Evolutionary conservation across 2,329 filamentous ascomycete genomes (phyloP).

Genomic region (Calonectria pteridis): DNA sequence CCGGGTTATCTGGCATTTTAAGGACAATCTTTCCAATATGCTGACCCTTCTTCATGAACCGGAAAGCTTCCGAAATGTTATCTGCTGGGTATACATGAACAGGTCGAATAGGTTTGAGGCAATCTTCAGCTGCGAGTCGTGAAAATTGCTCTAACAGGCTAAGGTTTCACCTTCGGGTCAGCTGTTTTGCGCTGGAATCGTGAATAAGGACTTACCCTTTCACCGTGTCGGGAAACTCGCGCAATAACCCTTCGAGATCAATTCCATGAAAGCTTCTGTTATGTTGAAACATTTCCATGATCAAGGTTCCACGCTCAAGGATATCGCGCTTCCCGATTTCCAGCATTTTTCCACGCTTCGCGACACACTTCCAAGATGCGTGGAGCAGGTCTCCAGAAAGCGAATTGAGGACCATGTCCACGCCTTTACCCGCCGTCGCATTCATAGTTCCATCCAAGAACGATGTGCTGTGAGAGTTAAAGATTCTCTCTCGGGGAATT

Average conservation of each 20-base stretch:
- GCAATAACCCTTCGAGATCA: not conserved
- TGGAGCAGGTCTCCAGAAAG: slow-evolving; percentile 46
- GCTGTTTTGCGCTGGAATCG: no score
- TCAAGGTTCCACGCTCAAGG: slow-evolving; percentile 10
- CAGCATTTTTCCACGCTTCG: slow-evolving; percentile 49
- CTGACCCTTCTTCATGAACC: slow-evolving; percentile 54
- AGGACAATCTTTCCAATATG: slow-evolving; percentile 57
- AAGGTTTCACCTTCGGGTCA: not conserved
- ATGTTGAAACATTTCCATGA: slow-evolving; percentile 26
- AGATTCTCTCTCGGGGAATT: slow-evolving; percentile 48
- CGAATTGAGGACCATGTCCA: slow-evolving; percentile 52
- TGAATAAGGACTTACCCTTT: not conserved
- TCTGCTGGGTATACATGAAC: slow-evolving; percentile 36
- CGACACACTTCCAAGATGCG: slow-evolving; percentile 51
- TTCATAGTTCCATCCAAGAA: slow-evolving; percentile 46
- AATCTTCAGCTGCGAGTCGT: not conserved
- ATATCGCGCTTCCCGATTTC: slow-evolving; percentile 53
- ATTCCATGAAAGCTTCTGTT: not conserved
- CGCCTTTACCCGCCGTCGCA: slow-evolving; percentile 45
- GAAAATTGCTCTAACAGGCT: not conserved
- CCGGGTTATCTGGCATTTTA: not conserved
- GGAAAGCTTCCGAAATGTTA: slow-evolving; percentile 49
- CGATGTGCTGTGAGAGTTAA: slow-evolving; percentile 40
- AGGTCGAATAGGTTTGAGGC: not conserved
- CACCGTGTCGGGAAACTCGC: no score